Evolutionary conservation across 2,329 filamentous ascomycete species (phyloP), one percentile per base, ranked within the genome.

Genomic region (Dactylonectria estremocensis): DNA sequence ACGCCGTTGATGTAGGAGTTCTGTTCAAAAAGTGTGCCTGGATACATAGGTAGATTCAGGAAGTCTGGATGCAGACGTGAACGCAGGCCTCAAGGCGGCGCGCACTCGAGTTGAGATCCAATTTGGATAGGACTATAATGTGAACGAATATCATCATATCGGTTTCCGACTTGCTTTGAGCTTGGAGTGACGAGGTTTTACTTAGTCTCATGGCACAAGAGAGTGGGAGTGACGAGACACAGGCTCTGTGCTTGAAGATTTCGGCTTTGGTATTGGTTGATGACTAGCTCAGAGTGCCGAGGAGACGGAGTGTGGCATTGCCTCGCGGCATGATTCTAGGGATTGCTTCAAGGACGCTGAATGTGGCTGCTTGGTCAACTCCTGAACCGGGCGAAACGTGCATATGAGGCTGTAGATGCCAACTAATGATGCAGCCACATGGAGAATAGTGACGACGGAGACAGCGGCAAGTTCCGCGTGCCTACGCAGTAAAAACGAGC

Each of bases 11-110:
- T 66, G 73, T 71, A 67, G 68, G 66, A 66, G 55, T 53, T 64
- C 31, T 55, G 37, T 72, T 69, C 28, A 66, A 66, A 61, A 65
- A 64, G 43, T 54, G 43, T 54, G 37, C 61, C 73, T 74, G 73
- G 73, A 75, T 75, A 72, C 59, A 68, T 66, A 43, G 45, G 70
- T 72, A 69, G 65, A 72, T 58, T 65, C 67, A 61, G 50, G 50
- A 63, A 62, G 50, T 49, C 50, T 31, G 69, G 64, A 62, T 22
- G 48, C 54, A 45, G 65, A 50, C 49, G 58, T 49, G 16, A 50
- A 64, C 55, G 48, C 61, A 54, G 53, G 18, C 45, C 37, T 48
- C 54, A 28, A 35, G 65, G 35, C 53, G 45, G 54, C 57, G 50
- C 37, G 61, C 37, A 50, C 31, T 61, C 45, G 35, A 66, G 43